Evolutionary conservation across 192 early-diverging fungal genomes (phyloP).

Genomic region (Gonapodya sp.): DNA sequence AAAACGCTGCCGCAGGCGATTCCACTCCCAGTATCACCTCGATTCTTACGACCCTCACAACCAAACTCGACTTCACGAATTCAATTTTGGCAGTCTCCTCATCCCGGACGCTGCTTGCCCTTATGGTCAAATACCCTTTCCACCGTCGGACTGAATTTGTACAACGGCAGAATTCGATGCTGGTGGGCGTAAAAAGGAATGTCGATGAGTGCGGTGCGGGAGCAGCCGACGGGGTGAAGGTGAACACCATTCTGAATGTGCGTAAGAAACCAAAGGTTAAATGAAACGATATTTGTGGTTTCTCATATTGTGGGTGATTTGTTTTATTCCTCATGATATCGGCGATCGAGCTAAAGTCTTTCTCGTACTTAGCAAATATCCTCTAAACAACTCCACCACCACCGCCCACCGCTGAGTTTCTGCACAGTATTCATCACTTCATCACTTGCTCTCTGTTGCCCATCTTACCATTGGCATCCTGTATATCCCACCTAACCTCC

Average conservation of each 20-base stretch:
- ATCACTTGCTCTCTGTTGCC: background rate
- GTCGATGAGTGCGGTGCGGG: background rate
- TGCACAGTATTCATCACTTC: no score
- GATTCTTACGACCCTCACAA: background rate
- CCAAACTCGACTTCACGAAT: background rate
- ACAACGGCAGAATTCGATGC: background rate
- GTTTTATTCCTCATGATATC: no score
- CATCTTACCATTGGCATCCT: background rate
- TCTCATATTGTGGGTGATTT: no score
- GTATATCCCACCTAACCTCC: background rate
- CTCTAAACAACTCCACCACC: background rate
- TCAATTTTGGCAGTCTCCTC: background rate
- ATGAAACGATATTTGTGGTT: no score
- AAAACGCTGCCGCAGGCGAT: background rate
- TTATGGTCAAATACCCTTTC: background rate
- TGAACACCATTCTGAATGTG: background rate
- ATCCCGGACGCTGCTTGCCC: background rate
- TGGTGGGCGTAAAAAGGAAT: background rate
- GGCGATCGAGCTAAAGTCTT: no score
- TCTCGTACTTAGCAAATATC: background rate
- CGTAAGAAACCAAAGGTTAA: background rate
- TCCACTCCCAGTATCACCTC: background rate
- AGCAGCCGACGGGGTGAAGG: background rate
- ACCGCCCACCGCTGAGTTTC: no score
- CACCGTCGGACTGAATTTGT: background rate